Evolutionary conservation across 2,329 filamentous ascomycete species (phyloP).

Genomic region (Neophaeococcomyces aloes): DNA sequence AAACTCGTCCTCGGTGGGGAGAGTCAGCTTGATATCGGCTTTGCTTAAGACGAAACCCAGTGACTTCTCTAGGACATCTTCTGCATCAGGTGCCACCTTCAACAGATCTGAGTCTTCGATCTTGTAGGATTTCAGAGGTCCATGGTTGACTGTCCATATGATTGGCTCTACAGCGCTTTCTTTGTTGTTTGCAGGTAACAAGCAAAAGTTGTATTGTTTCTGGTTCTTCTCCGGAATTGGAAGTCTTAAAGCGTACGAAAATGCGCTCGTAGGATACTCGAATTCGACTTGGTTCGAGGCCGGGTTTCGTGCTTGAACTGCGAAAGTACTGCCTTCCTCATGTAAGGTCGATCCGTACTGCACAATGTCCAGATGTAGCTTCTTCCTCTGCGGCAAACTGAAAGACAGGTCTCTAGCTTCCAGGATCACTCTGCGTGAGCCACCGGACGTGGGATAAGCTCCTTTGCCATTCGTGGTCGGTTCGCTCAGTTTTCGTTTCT

Average conservation of each 20-base stretch:
- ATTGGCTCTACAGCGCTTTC: conserved; percentile 45
- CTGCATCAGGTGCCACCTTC: conserved; percentile 30
- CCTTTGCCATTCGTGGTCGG: conserved; percentile 1
- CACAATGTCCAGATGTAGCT: conserved; percentile 50
- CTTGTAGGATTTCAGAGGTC: conserved; percentile 34
- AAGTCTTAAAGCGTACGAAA: conserved; percentile 49
- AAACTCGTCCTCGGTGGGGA: conserved; percentile 48
- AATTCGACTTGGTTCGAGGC: conserved; percentile 44
- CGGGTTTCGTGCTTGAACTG: conserved; percentile 41
- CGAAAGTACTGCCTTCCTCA: conserved; percentile 20
- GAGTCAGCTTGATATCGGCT: conserved; percentile 39
- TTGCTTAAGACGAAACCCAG: conserved; percentile 41
- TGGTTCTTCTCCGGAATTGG: conserved; percentile 55
- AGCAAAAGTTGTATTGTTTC: conserved; percentile 52
- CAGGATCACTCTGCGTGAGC: conserved; percentile 24
- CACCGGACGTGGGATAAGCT: conserved; percentile 11
- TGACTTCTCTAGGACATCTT: conserved; percentile 36
- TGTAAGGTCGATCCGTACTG: conserved; percentile 22
- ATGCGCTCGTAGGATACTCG: conserved; percentile 28
- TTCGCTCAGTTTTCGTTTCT: conserved; percentile 19
- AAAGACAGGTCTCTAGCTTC: conserved; percentile 49
- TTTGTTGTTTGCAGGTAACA: conserved; percentile 45
- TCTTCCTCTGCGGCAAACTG: conserved; percentile 53
- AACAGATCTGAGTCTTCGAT: conserved; percentile 11
- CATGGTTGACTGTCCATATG: conserved; percentile 51